These are phyloP conservation scores for Spongiforma sp. DNA, from an alignment of 1,284 basidiomycete genomes.

Conservation along the genomic window DNA sequence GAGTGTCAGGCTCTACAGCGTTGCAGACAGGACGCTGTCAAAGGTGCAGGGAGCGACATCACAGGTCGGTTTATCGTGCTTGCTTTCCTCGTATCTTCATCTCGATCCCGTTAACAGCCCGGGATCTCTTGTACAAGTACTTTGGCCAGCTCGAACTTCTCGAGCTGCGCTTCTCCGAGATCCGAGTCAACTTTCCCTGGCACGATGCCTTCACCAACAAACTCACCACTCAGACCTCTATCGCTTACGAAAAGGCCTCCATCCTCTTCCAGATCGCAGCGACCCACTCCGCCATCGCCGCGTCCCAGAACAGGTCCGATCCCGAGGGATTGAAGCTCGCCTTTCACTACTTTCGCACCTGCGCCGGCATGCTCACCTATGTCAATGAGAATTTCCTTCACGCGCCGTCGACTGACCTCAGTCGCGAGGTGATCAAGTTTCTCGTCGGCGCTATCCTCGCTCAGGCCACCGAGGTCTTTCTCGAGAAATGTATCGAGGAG, in stretches of 20 bases:
- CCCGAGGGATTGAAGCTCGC: constrained; percentile 96
- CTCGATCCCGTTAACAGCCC: constrained; percentile 49
- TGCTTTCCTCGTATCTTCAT: constrained; percentile 4
- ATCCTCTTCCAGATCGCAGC: constrained; percentile 97
- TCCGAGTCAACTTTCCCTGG: constrained; percentile 96
- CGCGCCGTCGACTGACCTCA: constrained; percentile 97
- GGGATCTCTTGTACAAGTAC: constrained; percentile 98
- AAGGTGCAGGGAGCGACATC: constrained; percentile 79
- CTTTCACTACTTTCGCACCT: constrained; percentile 92
- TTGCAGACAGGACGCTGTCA: constrained; percentile 3
- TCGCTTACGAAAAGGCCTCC: constrained; percentile 98
- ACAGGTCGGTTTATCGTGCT: constrained; percentile 66
- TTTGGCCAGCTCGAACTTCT: constrained; percentile 99
- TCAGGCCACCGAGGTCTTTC: constrained; percentile 96
- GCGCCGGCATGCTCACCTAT: constrained; percentile 97
- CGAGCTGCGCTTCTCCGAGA: constrained; percentile 96
- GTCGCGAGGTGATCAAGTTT: constrained; percentile 93
- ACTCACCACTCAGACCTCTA: constrained; percentile 91
- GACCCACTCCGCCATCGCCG: constrained; percentile 90
- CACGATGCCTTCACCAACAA: constrained; percentile 96
- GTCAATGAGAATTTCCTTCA: constrained; percentile 99
- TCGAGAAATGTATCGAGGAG: constrained; percentile 93
- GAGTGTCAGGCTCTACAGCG: constrained; percentile 1
- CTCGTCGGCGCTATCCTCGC: constrained; percentile 87
- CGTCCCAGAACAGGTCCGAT: constrained; percentile 82